Base-by-base conservation (phyloP, 106 monocot species). In the Posidonia australis region DNA sequence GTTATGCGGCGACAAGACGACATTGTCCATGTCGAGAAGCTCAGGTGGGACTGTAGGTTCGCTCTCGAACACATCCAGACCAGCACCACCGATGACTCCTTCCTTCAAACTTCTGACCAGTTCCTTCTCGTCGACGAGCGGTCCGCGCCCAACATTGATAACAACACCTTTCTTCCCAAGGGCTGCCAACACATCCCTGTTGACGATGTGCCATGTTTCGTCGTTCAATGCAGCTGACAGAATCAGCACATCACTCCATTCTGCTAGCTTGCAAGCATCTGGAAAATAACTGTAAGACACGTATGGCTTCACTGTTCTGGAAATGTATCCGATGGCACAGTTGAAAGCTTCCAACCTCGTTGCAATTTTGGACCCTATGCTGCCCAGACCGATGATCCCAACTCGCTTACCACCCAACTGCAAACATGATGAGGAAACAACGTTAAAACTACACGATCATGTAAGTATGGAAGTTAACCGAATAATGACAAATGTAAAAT, bases 201-300 rank as follows among this genome's bases (percentile, higher is more conserved):
- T n/a, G n/a, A n/a, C n/a, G n/a, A 89, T 80, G 42, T 85, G 89
- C 23, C 73, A 65, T 11, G 85, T 89, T 64, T 89, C 77, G 5
- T 48, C 76, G 0, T 68, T 89, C 54, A 89, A 60, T 25, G 85
- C 54, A 31, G 85, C 85, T 10, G 65, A 42, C 0, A 82, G 51
- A 27, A 89, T 30, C 21, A 89, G 73, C 27, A 68, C 28, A 32
- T 89, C 85, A 28, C 73, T 74, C 14, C 62, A 72, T 3, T 63
- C 27, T 26, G 89, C 89, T 1, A 89, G 67, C 32, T 76, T 67
- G 27, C n/a, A n/a, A n/a, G 65, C 54, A 21, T 20, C 19, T 20
- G 67, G 22, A 24, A 27, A 53, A 30, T 53, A 67, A 10, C 25
- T 30, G 53, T 67, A 67, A 0, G 52, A 21, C 19, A 54, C 67